These are phyloP conservation scores for Colletotrichum tofieldiae DNA, from an alignment of 2,329 filamentous ascomycete species.

Conservation along the genomic window DNA sequence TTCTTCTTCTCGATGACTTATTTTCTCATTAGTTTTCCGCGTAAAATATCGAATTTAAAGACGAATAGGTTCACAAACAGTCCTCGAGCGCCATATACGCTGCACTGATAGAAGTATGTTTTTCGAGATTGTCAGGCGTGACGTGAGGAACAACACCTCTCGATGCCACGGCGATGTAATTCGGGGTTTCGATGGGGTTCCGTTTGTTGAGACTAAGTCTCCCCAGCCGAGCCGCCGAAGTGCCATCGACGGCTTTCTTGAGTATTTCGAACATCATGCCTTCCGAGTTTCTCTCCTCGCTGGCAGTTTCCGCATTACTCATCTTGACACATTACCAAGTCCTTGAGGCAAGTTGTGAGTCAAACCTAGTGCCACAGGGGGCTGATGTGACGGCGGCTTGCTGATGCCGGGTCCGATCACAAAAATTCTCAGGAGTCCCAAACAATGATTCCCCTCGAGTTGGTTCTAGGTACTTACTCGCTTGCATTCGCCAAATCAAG, in stretches of 20 bases:
- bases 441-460: background rate
- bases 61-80: constrained; percentile 73
- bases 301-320: constrained; percentile 42
- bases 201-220: constrained; percentile 74
- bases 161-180: constrained; percentile 85
- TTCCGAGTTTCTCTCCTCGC: constrained; percentile 36
- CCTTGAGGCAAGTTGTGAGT: constrained; percentile 9
- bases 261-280: constrained; percentile 65
- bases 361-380: constrained; percentile 3
- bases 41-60: background rate
- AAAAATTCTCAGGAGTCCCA: background rate
- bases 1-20: constrained; percentile 70
- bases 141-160: constrained; percentile 90
- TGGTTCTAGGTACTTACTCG: background rate
- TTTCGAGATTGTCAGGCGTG: constrained; percentile 84
- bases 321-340: constrained; percentile 42
- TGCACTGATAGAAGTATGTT: constrained; percentile 76
- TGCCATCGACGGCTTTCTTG: constrained; percentile 56
- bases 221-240: constrained; percentile 75
- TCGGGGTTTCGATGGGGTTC: constrained; percentile 83
- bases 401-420: background rate
- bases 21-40: constrained; percentile 12
- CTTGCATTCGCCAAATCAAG: constrained; percentile 3
- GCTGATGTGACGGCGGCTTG: background rate
- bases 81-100: constrained; percentile 92